Evolutionary conservation across 495 filamentous ascomycete genomes (phyloP).

Genomic region (Usnea hakonensis): DNA sequence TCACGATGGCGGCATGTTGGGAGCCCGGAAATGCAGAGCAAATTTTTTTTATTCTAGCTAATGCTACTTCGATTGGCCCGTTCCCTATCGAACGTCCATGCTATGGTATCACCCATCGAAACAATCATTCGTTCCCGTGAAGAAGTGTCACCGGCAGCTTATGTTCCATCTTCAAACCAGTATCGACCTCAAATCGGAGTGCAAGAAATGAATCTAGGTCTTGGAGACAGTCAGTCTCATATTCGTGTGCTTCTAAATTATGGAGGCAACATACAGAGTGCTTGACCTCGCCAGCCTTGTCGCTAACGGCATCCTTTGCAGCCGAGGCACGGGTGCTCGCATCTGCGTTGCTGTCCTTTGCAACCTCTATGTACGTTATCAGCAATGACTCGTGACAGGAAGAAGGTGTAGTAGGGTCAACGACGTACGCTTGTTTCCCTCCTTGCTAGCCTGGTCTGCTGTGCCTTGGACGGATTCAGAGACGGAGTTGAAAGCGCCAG

Average conservation of each 20-base stretch:
- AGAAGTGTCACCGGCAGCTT: conserved; percentile 11
- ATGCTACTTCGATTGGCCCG: not conserved
- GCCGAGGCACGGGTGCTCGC: conserved; percentile 46
- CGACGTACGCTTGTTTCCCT: conserved; percentile 49
- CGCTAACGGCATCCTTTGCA: conserved; percentile 45
- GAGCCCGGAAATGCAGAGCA: not conserved
- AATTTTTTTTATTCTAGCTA: not conserved
- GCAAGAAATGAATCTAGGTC: conserved; percentile 1
- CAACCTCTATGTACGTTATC: conserved; percentile 29
- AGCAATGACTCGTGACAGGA: not conserved
- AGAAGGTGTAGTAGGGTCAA: not conserved
- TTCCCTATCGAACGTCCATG: not conserved
- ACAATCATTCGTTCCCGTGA: not conserved
- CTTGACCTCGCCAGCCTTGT: conserved; percentile 49
- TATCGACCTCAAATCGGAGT: not conserved
- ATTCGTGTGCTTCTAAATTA: not conserved
- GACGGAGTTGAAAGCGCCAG: conserved; percentile 53
- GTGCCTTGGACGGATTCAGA: conserved; percentile 48
- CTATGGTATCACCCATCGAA: not conserved
- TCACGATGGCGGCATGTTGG: not conserved
- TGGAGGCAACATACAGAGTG: conserved; percentile 27
- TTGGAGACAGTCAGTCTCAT: not conserved
- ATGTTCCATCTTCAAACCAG: conserved; percentile 4
- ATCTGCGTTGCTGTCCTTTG: conserved; percentile 48
- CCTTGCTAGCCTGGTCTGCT: conserved; percentile 45